Evolutionary conservation across 176 grass and related monocot genomes (phyloP).

Genomic region (Secale cereale): DNA sequence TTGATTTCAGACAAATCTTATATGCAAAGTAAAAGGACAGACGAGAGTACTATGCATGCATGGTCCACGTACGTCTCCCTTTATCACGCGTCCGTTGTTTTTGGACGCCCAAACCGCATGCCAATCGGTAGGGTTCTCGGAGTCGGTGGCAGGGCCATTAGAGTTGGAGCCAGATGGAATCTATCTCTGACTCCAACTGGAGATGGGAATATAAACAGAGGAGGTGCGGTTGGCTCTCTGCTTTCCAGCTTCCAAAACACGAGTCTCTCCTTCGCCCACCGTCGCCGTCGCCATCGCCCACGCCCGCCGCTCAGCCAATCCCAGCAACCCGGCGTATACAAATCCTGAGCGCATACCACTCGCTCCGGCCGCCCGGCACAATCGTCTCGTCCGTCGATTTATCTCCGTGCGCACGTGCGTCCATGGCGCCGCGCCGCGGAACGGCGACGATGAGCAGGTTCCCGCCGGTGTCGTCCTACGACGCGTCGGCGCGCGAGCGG

Average conservation of each 20-base stretch:
- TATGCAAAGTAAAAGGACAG: too few species aligned
- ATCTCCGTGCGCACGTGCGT: background rate
- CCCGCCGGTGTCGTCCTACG: conserved; percentile 43
- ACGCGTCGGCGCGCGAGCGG: background rate
- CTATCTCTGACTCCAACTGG: background rate
- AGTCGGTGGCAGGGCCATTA: too few species aligned
- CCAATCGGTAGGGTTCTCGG: background rate
- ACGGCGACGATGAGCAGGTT: conserved; percentile 1
- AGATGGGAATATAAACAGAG: too few species aligned
- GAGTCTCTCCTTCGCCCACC: background rate
- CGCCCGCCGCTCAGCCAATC: background rate
- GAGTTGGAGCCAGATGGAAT: too few species aligned
- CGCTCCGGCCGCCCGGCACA: background rate
- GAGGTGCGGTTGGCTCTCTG: too few species aligned
- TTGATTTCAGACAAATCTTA: too few species aligned
- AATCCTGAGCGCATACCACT: background rate
- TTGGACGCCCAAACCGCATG: background rate
- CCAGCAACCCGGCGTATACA: background rate
- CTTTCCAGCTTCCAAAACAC: background rate
- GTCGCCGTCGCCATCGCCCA: background rate
- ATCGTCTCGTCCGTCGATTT: background rate
- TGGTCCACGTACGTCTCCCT: background rate
- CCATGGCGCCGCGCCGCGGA: background rate
- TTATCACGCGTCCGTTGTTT: background rate
- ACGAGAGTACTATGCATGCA: too few species aligned